These are phyloP conservation scores for Flaveria trinervia DNA, from an alignment of 129 eudicot genomes.

Conservation along the genomic window DNA sequence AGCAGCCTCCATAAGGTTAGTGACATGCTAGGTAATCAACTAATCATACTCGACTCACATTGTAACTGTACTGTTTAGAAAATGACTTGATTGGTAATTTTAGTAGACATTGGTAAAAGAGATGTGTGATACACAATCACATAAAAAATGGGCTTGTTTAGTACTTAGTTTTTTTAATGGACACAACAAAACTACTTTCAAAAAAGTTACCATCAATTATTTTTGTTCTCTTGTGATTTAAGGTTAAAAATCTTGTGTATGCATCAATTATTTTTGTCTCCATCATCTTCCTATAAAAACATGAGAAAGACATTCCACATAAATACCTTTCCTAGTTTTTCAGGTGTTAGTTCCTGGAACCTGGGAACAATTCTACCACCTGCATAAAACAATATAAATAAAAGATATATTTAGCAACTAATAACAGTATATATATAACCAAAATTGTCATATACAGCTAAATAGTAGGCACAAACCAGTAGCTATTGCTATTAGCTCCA, in stretches of 20 bases:
- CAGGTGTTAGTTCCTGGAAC: constrained; percentile 94
- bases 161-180: not conserved
- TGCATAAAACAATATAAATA: constrained; percentile 21
- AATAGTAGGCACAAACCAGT: constrained; percentile 59
- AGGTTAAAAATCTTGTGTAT: not conserved
- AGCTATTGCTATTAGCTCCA: constrained; percentile 96
- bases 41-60: not conserved
- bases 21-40: not conserved
- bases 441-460: not conserved
- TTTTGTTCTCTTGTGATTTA: not conserved
- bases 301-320: not conserved
- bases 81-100: not conserved
- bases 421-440: constrained; percentile 11
- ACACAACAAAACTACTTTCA: not conserved
- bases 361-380: constrained; percentile 99
- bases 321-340: constrained; percentile 87
- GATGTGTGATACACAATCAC: not conserved
- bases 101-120: not conserved
- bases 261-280: not conserved
- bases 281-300: not conserved
- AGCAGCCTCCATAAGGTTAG: not conserved
- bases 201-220: not conserved
- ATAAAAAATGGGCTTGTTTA: not conserved
- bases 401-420: not conserved
- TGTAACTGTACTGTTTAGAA: not conserved